Conservation (phyloP, 139 green algal species). For the Micractinium conductrix region DNA sequence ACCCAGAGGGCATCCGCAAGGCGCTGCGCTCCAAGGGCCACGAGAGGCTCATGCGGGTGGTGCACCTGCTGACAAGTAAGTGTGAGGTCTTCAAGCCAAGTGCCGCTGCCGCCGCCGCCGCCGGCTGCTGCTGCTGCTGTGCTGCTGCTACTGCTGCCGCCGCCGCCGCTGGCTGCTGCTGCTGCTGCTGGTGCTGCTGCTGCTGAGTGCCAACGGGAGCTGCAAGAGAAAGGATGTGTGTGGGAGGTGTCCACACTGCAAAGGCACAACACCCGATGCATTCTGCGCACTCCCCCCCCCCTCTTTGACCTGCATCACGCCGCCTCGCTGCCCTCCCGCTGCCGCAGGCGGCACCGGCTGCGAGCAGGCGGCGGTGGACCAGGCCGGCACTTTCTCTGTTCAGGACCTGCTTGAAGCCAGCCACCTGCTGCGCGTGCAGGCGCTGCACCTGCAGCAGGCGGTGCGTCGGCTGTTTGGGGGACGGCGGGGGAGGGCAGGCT, state of each 20-base stretch:
- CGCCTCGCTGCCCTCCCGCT: not conserved
- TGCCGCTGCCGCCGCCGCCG: no score
- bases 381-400: constrained; percentile 46
- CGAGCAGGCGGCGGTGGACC: constrained; percentile 12
- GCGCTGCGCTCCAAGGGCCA: constrained; percentile 19
- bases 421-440: constrained; percentile 34
- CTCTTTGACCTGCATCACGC: not conserved
- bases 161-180: no score
- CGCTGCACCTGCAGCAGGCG: constrained; percentile 3
- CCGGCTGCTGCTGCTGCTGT: not conserved
- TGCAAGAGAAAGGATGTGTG: no score
- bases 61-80: constrained; percentile 30
- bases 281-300: no score
- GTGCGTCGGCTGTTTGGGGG: not conserved
- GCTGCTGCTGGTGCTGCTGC: no score
- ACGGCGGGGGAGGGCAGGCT: no score
- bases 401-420: constrained; percentile 41
- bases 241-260: no score
- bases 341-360: constrained; percentile 4
- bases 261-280: no score
- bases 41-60: constrained; percentile 33
- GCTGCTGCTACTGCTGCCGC: no score
- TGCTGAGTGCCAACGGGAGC: no score
- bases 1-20: constrained; percentile 9
- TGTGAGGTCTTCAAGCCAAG: not conserved